These are phyloP conservation scores for Rhizopus microsporus DNA, from an alignment of 371 early-diverging fungal genomes.

Conservation along the genomic window DNA sequence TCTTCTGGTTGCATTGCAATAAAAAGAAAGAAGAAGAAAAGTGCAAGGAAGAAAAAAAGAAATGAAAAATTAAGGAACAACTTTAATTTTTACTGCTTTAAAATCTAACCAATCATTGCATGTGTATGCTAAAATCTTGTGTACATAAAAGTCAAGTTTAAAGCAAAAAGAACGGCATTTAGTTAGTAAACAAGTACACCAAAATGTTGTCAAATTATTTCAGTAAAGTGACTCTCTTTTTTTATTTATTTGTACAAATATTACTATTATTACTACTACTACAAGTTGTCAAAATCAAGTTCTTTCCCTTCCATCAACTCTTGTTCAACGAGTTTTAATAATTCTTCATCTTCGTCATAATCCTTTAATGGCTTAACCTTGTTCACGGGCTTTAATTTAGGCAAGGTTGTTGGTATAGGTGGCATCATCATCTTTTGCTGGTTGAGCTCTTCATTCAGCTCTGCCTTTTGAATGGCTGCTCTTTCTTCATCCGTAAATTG, in stretches of 20 bases:
- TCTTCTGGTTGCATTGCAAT: slow-evolving; percentile 12
- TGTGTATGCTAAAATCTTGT: too few species aligned
- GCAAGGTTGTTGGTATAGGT: slow-evolving; percentile 24
- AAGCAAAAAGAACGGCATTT: too few species aligned
- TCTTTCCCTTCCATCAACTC: slow-evolving; percentile 38
- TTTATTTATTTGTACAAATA: too few species aligned
- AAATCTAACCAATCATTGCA: too few species aligned
- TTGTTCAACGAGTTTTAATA: slow-evolving; percentile 36
- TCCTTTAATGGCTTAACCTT: slow-evolving; percentile 36
- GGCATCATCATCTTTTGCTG: slow-evolving; percentile 13
- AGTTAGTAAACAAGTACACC: too few species aligned
- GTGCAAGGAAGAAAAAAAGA: background rate
- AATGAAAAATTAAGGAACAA: too few species aligned
- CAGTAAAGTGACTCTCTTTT: too few species aligned
- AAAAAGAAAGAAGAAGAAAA: background rate
- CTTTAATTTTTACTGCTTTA: too few species aligned
- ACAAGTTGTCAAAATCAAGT: slow-evolving; percentile 30
- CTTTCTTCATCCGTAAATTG: slow-evolving; percentile 34
- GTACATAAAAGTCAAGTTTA: too few species aligned
- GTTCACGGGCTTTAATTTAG: slow-evolving; percentile 19
- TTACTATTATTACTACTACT: slow-evolving; percentile 1
- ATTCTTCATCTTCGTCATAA: slow-evolving; percentile 45
- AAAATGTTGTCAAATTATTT: too few species aligned
- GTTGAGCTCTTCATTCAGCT: slow-evolving; percentile 24
- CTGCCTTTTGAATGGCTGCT: slow-evolving; percentile 35